phyloP scores from a whole-genome alignment of 2,329 filamentous ascomycete species.

The Aplosporella prunicola region DNA sequence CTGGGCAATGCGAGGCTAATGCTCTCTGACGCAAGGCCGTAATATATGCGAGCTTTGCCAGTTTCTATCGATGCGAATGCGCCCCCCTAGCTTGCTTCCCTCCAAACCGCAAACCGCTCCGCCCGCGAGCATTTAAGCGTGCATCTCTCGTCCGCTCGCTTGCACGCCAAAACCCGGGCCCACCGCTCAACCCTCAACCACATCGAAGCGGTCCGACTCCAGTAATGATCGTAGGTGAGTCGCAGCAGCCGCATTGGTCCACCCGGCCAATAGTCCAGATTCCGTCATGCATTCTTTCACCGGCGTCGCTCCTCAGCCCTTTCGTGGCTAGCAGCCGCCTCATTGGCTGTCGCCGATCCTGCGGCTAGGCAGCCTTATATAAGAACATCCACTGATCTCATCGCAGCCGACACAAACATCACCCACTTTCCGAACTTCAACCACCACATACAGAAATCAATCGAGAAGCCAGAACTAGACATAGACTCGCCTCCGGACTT shows the following conservation, averaged over 20 bases:
- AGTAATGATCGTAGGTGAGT: constrained; percentile 12
- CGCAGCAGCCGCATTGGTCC: neutral
- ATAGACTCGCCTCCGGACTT: constrained; percentile 32
- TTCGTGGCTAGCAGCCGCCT: neutral
- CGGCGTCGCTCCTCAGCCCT: neutral
- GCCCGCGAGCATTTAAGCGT: constrained; percentile 3
- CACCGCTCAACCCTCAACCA: neutral
- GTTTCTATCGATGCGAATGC: constrained; percentile 18
- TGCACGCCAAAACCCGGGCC: constrained; percentile 1
- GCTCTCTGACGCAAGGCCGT: constrained; percentile 19
- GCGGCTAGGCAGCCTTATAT: too few species aligned
- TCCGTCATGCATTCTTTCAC: neutral
- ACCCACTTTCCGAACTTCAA: constrained; percentile 33
- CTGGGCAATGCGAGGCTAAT: constrained; percentile 21
- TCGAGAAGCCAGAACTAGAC: constrained; percentile 28
- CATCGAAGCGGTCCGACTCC: neutral
- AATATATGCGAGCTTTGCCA: constrained; percentile 22
- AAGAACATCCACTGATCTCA: constrained; percentile 6
- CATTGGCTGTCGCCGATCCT: too few species aligned
- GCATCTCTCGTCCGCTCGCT: neutral
- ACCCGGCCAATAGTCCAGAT: too few species aligned
- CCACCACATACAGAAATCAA: constrained; percentile 24
- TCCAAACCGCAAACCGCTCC: constrained; percentile 8
- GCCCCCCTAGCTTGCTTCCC: constrained; percentile 24
- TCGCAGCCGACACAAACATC: constrained; percentile 34